Evolutionary conservation across 192 early-diverging fungal species (phyloP), one percentile per base, ranked within the genome.

Genomic region (Geosiphon pyriformis): DNA sequence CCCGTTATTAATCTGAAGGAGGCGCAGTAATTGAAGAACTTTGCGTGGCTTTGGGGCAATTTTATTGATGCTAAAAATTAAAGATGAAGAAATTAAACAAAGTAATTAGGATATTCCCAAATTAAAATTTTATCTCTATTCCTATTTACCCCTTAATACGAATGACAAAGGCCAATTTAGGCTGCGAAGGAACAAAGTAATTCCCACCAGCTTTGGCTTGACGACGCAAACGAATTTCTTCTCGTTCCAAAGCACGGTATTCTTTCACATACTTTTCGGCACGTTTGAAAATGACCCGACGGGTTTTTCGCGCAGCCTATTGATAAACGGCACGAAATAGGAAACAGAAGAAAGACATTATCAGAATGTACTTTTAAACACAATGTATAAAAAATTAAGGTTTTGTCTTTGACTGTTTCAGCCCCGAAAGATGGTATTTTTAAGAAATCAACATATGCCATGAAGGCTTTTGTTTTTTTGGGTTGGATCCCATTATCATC

Each of bases 21-120:
- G 85, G 88, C 95, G 95, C 74, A 99, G 82, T 71, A 99, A 88
- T 84, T 98, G 95, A 69, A 99, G 87, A 62, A 98, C 92, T 92
- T 99, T 99, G 78, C 94, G 88, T 74, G 97, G 94, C 89, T 99
- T 99, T 79, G 95, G 97, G 31, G 95, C 85, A 71, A 99, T 89
- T 85, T 97, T 92, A 90, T 95, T 98, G 88, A 99, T 95, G 96
- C 94, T 67, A 57, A 31, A 18, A 18, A 35, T 57, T 27, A 18
- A 42, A 25, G 6, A 55, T 20, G 12, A 1, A 23, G 23, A 20
- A 1, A 27, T 42, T 10, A 42, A 10, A 42, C 6, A 42, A 15
- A 6, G 6, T 42, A 15, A 42, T 6, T 10, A 42, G 15, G 15
- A 42, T 42, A 42, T 42, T 15, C 7, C 37, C 37, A 15, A 42